phyloP scores from a whole-genome alignment of 371 early-diverging fungal genomes.

The Blastocladiella emersonii region DNA sequence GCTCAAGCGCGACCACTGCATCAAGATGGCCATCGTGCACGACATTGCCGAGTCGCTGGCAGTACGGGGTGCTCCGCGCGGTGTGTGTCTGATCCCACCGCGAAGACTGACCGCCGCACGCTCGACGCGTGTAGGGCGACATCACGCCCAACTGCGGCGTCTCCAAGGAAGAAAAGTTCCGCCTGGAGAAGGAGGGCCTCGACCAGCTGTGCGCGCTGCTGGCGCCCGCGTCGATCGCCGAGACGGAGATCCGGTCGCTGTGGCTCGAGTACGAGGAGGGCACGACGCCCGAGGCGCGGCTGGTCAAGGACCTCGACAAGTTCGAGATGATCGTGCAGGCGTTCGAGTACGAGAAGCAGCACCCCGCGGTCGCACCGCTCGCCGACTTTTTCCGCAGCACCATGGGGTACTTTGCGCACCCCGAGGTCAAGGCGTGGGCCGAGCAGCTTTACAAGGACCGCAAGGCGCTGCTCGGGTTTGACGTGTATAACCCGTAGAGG shows the following conservation, averaged over 20 bases:
- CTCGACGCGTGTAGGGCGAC: constrained; percentile 51
- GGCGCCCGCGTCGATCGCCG: constrained; percentile 29
- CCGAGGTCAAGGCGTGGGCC: constrained; percentile 67
- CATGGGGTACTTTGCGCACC: constrained; percentile 57
- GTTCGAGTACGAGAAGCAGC: constrained; percentile 63
- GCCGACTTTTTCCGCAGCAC: constrained; percentile 69
- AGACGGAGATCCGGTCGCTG: constrained; percentile 47
- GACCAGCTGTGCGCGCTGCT: constrained; percentile 1
- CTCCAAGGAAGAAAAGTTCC: constrained; percentile 59
- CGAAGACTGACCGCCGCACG: too few relatives aligned
- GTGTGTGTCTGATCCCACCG: background rate
- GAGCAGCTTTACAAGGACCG: constrained; percentile 56
- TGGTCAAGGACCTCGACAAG: constrained; percentile 86
- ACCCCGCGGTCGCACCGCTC: background rate
- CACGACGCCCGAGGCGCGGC: constrained; percentile 53
- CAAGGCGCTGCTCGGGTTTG: constrained; percentile 6
- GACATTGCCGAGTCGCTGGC: constrained; percentile 83
- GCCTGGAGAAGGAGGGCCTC: constrained; percentile 30
- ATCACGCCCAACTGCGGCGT: constrained; percentile 76
- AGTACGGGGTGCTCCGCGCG: background rate
- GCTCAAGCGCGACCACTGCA: constrained; percentile 60
- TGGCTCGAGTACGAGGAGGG: constrained; percentile 85
- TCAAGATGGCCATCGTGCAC: constrained; percentile 17
- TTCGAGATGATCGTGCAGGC: constrained; percentile 91
- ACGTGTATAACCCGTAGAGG: background rate